Conservation (phyloP, 257 asterid genomes). For the Capsicum rhomboideum region DNA sequence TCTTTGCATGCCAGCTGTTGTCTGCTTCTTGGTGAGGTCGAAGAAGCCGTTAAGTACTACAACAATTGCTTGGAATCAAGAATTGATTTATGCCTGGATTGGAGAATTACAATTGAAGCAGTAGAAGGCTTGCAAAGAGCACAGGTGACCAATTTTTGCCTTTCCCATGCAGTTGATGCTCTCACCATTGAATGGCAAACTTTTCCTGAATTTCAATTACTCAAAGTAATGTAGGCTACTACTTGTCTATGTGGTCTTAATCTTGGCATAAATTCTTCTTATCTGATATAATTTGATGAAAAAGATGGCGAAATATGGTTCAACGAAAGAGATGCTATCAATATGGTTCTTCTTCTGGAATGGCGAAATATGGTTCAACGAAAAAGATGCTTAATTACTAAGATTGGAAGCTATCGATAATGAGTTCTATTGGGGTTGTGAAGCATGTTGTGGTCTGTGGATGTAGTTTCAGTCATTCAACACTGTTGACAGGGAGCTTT, state of each 20-base stretch:
- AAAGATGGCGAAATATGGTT: too few species aligned
- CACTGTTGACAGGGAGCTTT: neutral
- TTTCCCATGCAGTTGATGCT: neutral
- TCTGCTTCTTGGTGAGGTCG: constrained; percentile 76
- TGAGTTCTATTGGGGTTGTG: neutral
- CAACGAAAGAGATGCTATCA: too few species aligned
- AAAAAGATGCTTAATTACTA: neutral
- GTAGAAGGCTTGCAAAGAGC: constrained; percentile 77
- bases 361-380: neutral
- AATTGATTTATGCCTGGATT: constrained; percentile 58
- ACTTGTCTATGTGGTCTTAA: neutral
- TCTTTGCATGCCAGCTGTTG: constrained; percentile 45
- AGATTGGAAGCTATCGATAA: neutral
- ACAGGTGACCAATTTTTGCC: constrained; percentile 40
- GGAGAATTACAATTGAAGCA: constrained; percentile 81
- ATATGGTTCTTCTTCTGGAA: too few species aligned
- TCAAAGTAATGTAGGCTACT: neutral
- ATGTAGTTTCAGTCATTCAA: neutral
- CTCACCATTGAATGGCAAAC: neutral
- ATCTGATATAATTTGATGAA: neutral
- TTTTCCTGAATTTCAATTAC: neutral
- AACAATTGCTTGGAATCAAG: constrained; percentile 50
- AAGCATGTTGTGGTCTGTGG: neutral
- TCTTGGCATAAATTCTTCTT: neutral
- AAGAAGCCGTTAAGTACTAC: constrained; percentile 55